Evolutionary conservation across 805 yeast genomes (phyloP).

Genomic region (Barnettozyma vustinii): DNA sequence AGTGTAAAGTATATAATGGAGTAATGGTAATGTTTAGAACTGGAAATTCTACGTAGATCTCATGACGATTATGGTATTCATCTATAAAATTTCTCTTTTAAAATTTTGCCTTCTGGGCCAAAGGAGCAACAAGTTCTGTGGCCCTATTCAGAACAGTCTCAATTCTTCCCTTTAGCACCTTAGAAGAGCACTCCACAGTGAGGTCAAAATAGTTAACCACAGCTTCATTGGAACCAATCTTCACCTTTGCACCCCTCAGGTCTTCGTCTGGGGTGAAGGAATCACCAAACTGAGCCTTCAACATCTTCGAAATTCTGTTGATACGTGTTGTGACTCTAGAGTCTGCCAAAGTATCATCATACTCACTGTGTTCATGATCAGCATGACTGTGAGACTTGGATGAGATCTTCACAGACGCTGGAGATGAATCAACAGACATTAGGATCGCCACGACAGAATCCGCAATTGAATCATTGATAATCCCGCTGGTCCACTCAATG

Average conservation of each 20-base stretch:
- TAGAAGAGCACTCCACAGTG: slow-evolving; percentile 66
- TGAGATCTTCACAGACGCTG: slow-evolving; percentile 88
- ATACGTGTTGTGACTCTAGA: slow-evolving; percentile 36
- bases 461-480: slow-evolving; percentile 88
- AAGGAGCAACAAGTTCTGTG: slow-evolving; percentile 76
- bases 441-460: slow-evolving; percentile 89
- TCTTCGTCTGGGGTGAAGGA: slow-evolving; percentile 43
- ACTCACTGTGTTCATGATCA: slow-evolving; percentile 20
- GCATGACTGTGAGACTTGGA: slow-evolving; percentile 51
- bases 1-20: neutral
- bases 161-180: slow-evolving; percentile 74
- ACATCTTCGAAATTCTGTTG: slow-evolving; percentile 52
- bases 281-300: slow-evolving; percentile 87
- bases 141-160: slow-evolving; percentile 77
- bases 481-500: slow-evolving; percentile 87
- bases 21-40: neutral
- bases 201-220: slow-evolving; percentile 57
- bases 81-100: neutral
- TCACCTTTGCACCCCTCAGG: slow-evolving; percentile 48
- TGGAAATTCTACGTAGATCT: neutral
- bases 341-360: slow-evolving; percentile 26
- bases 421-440: slow-evolving; percentile 88
- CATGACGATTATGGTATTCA: neutral
- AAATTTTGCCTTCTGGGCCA: slow-evolving; percentile 39
- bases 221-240: slow-evolving; percentile 74